Evolutionary conservation across 768 basidiomycete genomes (phyloP).

Genomic region (Paxillus rubicundulus): DNA sequence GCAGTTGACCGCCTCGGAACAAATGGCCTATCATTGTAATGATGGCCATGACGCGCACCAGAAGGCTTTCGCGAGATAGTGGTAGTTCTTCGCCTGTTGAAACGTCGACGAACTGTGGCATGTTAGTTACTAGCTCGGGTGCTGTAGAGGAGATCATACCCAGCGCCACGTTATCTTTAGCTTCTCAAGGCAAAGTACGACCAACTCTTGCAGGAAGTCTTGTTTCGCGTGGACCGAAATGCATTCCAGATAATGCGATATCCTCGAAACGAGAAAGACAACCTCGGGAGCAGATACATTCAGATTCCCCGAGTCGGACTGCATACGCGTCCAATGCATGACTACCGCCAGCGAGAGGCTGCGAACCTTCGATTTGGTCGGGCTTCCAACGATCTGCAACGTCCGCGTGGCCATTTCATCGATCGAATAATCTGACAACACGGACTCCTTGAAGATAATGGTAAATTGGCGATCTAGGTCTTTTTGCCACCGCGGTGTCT

Average conservation of each 20-base stretch:
- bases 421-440: conserved; percentile 5
- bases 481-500: conserved; percentile 10
- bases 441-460: conserved; percentile 6
- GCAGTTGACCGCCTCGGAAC: conserved; percentile 13
- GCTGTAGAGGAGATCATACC: conserved; percentile 7
- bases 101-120: conserved; percentile 9
- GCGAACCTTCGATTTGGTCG: conserved; percentile 10
- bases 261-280: conserved; percentile 8
- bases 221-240: conserved; percentile 1
- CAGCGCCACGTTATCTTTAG: conserved; percentile 14
- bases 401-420: conserved; percentile 9
- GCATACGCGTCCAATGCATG: conserved; percentile 18
- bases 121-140: neutral
- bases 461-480: conserved; percentile 15
- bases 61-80: conserved; percentile 6
- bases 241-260: conserved; percentile 4
- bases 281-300: conserved; percentile 4
- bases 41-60: conserved; percentile 13
- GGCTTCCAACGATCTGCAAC: conserved; percentile 10
- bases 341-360: conserved; percentile 7
- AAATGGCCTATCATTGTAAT: conserved; percentile 15
- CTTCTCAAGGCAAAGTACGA: conserved; percentile 8
- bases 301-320: conserved; percentile 7
- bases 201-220: conserved; percentile 13
- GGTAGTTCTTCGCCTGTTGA: neutral